Percentiles rank a stretch among this genome's conserved stretches.
Evolutionary conservation across 148 eudicot species (phyloP).

Genomic region (Dysphania ambrosioides): DNA sequence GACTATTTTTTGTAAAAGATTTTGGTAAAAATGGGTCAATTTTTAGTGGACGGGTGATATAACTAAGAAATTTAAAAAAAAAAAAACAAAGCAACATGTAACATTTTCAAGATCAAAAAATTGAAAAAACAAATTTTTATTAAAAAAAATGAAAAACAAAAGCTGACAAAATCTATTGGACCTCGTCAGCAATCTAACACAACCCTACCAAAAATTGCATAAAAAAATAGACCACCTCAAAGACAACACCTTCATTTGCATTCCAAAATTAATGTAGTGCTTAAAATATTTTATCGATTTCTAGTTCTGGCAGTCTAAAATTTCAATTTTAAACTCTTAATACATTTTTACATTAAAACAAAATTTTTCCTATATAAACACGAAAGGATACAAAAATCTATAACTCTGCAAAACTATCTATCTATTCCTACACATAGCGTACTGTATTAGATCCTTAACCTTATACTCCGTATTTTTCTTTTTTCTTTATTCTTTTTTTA

Average conservation of each 20-base stretch:
- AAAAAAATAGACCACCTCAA: conserved; percentile 5
- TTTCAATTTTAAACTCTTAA: not conserved
- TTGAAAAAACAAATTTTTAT: no score
- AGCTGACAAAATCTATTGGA: conserved; percentile 9
- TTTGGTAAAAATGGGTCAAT: no score
- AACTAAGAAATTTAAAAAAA: no score
- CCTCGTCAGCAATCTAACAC: conserved; percentile 11
- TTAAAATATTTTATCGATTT: no score
- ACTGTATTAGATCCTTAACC: not conserved
- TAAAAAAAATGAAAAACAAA: not conserved
- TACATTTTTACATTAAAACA: not conserved
- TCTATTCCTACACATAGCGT: not conserved
- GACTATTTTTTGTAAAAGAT: no score
- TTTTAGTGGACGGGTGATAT: no score
- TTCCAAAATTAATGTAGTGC: no score
- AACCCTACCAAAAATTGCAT: conserved; percentile 1
- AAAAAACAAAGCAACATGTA: no score
- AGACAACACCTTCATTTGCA: not conserved
- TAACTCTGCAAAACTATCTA: not conserved
- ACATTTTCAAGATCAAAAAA: no score
- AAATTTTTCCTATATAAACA: not conserved
- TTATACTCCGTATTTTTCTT: not conserved
- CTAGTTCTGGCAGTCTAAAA: not conserved
- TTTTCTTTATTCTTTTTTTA: not conserved
- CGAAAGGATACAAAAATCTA: not conserved